Conservation (phyloP, 2,329 filamentous ascomycete genomes). For the Penicillium frequentans region DNA sequence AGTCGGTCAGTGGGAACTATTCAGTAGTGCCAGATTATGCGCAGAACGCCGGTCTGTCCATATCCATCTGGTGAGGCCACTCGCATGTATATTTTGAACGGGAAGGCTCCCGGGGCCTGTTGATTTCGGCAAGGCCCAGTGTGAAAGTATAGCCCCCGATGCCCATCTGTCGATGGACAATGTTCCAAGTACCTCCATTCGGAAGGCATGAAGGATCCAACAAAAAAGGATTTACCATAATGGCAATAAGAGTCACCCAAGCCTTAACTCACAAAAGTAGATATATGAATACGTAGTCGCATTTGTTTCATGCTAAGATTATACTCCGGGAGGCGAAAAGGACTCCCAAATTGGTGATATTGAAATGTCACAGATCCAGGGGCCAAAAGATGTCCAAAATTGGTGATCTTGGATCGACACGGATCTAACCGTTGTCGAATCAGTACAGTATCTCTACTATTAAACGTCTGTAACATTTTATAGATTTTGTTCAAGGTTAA, state of each 20-base stretch:
- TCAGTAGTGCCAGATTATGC: too few species aligned
- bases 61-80: too few species aligned
- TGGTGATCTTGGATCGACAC: background rate
- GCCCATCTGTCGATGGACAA: background rate
- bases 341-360: background rate
- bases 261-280: rapidly evolving
- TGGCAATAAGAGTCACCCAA: background rate
- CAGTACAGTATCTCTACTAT: too few species aligned
- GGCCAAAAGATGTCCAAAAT: background rate
- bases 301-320: background rate
- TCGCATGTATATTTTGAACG: too few species aligned
- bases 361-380: background rate
- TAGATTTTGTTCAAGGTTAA: background rate
- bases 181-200: background rate
- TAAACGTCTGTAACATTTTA: too few species aligned
- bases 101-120: too few species aligned
- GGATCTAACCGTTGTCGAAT: background rate
- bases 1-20: background rate
- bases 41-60: too few species aligned
- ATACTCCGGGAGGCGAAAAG: background rate
- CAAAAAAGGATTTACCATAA: background rate
- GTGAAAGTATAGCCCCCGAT: background rate
- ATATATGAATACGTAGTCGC: background rate
- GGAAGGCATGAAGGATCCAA: background rate
- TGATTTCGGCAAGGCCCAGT: background rate